Base-by-base conservation (phyloP, 305 asterid genomes). In the Salvia sclarea region DNA sequence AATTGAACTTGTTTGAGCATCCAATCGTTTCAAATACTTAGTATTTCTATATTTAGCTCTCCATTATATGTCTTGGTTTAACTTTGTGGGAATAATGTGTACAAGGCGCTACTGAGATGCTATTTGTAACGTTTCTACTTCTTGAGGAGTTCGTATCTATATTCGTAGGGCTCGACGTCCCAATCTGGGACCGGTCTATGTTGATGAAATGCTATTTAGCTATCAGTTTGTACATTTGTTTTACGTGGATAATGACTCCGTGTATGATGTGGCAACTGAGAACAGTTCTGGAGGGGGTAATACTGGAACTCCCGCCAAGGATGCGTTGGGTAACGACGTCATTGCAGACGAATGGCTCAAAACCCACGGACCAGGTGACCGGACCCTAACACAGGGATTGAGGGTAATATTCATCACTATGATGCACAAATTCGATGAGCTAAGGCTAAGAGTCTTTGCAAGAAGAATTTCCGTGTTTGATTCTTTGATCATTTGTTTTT, bases 351-450 rank as follows among this genome's bases (percentile, higher is more conserved):
- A 66, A 58, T 89, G 94, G 91, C 81, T 89, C 65, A 70, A 80
- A 67, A 81, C 44, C 57, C 97, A 93, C 33, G 83, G 92, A 22
- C 98, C 97, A 17, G 95, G 95, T 28, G 91, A 89, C 66, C 79
- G 97, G 30, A 90, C 98, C 75, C 98, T 93, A 54, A 76, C 96
- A 0, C 92, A 90, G 69, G 97, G 97, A 43, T 69, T 93, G 77
- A 90, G 83, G 98, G 98, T 88, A 75, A 69, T 66, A 6, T 4
- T 49, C 48, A 20, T 20, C 9, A 21, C 3, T 18, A 0, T 20
- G n/a, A n/a, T n/a, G n/a, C 33, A 28, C 33, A 28, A 25, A 25
- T 25, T 25, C 4, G 28, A 4, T 18, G 18, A 49, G 13, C 13
- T 49, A 18, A 18, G n/a, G 13, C 13, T 49, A 18, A 18, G n/a